phyloP scores from a whole-genome alignment of 1,139 yeast genomes.

The Blastobotrys ciferrii region DNA sequence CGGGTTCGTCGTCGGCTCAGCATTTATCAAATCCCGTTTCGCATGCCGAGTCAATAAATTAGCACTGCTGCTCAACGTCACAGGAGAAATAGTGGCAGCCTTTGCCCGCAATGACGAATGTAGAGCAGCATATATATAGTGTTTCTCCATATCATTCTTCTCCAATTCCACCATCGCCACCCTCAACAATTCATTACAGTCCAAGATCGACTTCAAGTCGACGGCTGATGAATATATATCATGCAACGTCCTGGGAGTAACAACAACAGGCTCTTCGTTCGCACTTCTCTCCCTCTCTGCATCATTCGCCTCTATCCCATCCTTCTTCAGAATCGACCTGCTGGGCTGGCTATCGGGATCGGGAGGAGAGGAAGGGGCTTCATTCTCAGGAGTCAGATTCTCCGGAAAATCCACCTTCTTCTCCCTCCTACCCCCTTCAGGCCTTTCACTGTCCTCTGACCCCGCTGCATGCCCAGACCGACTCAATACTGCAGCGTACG shows the following conservation, averaged over 20 bases:
- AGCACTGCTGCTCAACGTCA: slow-evolving; percentile 20
- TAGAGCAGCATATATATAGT: slow-evolving; percentile 22
- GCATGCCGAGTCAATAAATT: slow-evolving; percentile 17
- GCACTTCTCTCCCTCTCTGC: background rate
- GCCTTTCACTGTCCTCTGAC: background rate
- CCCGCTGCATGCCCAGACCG: slow-evolving; percentile 2
- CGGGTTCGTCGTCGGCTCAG: slow-evolving; percentile 20
- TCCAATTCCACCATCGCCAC: slow-evolving; percentile 23
- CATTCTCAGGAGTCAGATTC: slow-evolving; percentile 6
- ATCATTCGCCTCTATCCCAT: too few species aligned
- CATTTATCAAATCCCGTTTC: slow-evolving; percentile 23
- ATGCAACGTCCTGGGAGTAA: slow-evolving; percentile 14
- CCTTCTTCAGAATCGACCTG: slow-evolving; percentile 18
- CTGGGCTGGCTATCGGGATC: slow-evolving; percentile 12
- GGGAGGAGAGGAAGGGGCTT: slow-evolving; percentile 17
- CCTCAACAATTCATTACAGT: slow-evolving; percentile 23
- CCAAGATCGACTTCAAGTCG: slow-evolving; percentile 18
- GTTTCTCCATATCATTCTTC: slow-evolving; percentile 13
- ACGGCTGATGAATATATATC: slow-evolving; percentile 24
- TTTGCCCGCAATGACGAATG: slow-evolving; percentile 23
- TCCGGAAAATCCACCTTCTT: slow-evolving; percentile 7
- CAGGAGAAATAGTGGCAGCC: slow-evolving; percentile 11
- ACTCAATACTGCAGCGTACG: slow-evolving; percentile 49
- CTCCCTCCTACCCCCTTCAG: background rate
- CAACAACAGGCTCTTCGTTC: slow-evolving; percentile 1